Percentiles rank a stretch among this genome's conserved stretches.
Conservation (phyloP, 2,329 filamentous ascomycete species). For the Sporothrix variecibatus region DNA sequence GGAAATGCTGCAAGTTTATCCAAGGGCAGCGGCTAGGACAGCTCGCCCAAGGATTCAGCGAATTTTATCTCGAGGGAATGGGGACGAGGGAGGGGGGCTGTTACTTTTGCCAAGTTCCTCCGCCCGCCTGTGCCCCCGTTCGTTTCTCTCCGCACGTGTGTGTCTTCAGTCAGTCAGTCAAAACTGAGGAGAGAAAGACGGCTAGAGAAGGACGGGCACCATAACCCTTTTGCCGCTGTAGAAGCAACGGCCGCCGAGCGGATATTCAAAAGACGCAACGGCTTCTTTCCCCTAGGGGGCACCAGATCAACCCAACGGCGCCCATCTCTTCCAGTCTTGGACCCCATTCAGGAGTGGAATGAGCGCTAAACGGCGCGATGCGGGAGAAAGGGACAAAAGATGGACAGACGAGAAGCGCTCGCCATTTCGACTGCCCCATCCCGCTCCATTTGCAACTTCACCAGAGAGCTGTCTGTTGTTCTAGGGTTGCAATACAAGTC, state of each 20-base stretch:
- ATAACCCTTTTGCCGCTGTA: constrained; percentile 1
- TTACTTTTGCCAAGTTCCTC: constrained; percentile 15
- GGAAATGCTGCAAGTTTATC: constrained; percentile 23
- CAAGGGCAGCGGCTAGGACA: constrained; percentile 3
- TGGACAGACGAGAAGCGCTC: not conserved
- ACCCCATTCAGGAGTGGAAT: not conserved
- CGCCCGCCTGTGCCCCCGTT: not conserved
- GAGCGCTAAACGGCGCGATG: constrained; percentile 8
- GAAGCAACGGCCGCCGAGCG: constrained; percentile 1
- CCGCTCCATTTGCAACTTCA: not conserved
- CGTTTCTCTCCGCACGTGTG: constrained; percentile 17
- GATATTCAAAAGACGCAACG: constrained; percentile 1
- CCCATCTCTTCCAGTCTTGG: constrained; percentile 8
- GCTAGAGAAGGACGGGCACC: not conserved
- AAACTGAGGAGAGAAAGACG: not conserved
- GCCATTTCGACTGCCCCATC: not conserved
- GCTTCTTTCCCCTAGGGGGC: constrained; percentile 6
- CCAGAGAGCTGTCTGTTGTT: not conserved
- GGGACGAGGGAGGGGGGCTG: not conserved
- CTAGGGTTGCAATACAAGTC: not conserved
- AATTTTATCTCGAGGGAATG: constrained; percentile 1
- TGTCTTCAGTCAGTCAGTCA: not conserved
- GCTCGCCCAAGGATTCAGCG: constrained; percentile 8
- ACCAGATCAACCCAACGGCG: not conserved
- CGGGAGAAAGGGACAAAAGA: not conserved